Conservation (phyloP, 805 yeast species). For the Starmerella cellae region DNA sequence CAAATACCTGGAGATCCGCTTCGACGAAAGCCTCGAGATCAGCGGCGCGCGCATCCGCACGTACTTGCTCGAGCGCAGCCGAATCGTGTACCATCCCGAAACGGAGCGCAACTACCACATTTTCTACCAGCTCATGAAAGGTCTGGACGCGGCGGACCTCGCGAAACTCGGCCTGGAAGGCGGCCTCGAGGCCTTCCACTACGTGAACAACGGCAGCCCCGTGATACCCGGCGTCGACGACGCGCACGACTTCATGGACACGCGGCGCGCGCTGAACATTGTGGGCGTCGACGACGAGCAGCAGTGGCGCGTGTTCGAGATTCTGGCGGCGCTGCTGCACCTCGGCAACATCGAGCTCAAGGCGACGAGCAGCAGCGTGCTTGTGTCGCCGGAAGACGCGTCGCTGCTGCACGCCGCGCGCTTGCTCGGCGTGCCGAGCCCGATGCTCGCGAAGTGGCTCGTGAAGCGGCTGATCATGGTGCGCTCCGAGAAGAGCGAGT, state of each 20-base stretch:
- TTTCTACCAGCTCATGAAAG: constrained; percentile 77
- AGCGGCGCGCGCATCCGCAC: constrained; percentile 93
- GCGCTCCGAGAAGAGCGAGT: constrained; percentile 80
- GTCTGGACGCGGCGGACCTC: constrained; percentile 43
- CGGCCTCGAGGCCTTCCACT: constrained; percentile 55
- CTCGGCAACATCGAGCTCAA: constrained; percentile 83
- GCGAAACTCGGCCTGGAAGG: constrained; percentile 43
- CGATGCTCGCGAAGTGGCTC: constrained; percentile 73
- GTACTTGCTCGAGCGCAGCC: constrained; percentile 79
- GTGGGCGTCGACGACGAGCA: constrained; percentile 55
- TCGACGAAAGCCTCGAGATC: constrained; percentile 59
- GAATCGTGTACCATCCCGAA: constrained; percentile 83
- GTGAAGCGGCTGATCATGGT: constrained; percentile 83
- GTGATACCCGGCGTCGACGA: constrained; percentile 71
- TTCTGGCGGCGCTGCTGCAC: constrained; percentile 79
- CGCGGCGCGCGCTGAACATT: constrained; percentile 60
- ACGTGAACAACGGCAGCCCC: constrained; percentile 69
- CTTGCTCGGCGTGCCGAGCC: constrained; percentile 65
- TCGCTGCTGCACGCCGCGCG: constrained; percentile 70
- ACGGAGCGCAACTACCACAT: constrained; percentile 92
- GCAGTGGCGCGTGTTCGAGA: constrained; percentile 58
- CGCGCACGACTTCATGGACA: constrained; percentile 57
- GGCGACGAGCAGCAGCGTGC: constrained; percentile 74
- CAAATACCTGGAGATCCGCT: constrained; percentile 82
- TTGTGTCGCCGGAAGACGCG: constrained; percentile 74